Conservation (phyloP, 495 filamentous ascomycete genomes). For the Trypethelium eluteriae region DNA sequence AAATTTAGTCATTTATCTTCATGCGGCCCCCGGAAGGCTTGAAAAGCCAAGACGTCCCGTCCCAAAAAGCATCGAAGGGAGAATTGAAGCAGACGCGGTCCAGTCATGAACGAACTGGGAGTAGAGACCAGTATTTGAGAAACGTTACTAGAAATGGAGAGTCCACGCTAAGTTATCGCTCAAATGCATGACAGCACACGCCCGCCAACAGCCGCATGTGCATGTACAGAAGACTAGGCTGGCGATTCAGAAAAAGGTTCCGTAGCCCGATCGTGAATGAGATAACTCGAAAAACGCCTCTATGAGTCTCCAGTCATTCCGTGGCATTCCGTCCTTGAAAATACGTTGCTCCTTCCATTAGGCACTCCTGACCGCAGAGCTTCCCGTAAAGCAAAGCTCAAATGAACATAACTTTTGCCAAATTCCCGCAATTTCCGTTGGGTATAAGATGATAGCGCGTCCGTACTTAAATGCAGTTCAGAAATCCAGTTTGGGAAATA, state of each 20-base stretch:
- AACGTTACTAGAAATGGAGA: not conserved
- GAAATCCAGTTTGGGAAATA: not conserved
- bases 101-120: not conserved
- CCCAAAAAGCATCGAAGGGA: not conserved
- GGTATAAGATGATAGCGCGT: constrained; percentile 10
- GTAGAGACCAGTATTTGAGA: not conserved
- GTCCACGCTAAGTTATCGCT: not conserved
- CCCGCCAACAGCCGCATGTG: not conserved
- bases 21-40: not conserved
- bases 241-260: not conserved
- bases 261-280: not conserved
- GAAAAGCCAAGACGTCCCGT: not conserved
- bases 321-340: not conserved
- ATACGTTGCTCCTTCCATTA: not conserved
- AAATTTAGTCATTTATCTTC: not conserved
- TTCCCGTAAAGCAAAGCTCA: constrained; percentile 1
- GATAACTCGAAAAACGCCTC: constrained; percentile 7
- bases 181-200: constrained; percentile 9
- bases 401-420: constrained; percentile 11
- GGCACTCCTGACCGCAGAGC: not conserved
- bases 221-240: constrained; percentile 1
- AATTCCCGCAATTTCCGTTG: constrained; percentile 4
- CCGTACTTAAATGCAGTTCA: constrained; percentile 10
- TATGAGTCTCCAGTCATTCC: constrained; percentile 9
- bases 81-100: not conserved